Evolutionary conservation across 805 yeast genomes (phyloP), one percentile per base, ranked within the genome.

Genomic region (Starmerella kuoi): DNA sequence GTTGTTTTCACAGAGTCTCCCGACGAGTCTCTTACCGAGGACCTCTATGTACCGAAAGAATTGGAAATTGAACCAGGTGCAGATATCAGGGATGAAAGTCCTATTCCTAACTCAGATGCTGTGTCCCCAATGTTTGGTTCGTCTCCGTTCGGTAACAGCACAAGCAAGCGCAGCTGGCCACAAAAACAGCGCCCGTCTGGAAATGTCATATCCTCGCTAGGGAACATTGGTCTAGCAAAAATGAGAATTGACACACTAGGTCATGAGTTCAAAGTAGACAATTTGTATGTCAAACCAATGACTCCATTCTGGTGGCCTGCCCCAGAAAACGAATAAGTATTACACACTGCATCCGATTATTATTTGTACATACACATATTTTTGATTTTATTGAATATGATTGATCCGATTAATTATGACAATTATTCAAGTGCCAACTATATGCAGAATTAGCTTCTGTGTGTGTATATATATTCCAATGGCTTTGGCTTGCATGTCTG

Each of bases 221-320:
- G 74, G 2, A 73, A 77, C 46, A 56, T 71, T 20, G 95, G 94
- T 0, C 67, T 85, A 11, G 79, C 83, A 4, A 59, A 77, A 35
- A 66, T 82, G 12, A 68, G 69, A 48, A 63, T 60, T 44, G 78
- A 65, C 37, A 42, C 38, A 4, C 20, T 44, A 4, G 55, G 54
- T 17, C 58, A 52, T 40, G 40, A 40, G n/a, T 52, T 54, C 41
- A n/a, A 28, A 5, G 24, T 51, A 1, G 33, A 38, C 20, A 47
- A 38, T 3, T 53, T 76, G 6, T 69, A 69, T 1, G 61, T 78
- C 20, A 67, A 68, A 50, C 81, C 76, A 0, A 66, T 63, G 45
- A 61, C 64, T 5, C 91, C 93, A 0, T 76, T 70, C 38, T 81
- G 88, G 87, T 81, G 88, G 86, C 86, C 86, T 0, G 64, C 59